phyloP scores from a whole-genome alignment of 2,329 filamentous ascomycete genomes.

The Esteya vermicola region DNA sequence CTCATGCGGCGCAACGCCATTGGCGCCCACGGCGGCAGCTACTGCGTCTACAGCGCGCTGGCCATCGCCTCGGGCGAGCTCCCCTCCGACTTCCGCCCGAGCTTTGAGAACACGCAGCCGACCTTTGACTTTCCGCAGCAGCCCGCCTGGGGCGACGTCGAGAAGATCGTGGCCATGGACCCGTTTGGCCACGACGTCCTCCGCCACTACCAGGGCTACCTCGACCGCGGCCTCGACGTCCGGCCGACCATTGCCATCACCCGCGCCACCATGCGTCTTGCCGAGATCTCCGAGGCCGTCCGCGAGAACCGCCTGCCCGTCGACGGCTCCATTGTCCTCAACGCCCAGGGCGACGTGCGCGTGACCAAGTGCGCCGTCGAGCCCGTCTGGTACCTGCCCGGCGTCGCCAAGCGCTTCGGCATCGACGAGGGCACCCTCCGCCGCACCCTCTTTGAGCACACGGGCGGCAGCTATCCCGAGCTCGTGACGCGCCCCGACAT shows the following conservation, averaged over 20 bases:
- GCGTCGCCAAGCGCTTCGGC: conserved; percentile 5
- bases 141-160: conserved; percentile 2
- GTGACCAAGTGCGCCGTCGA: conserved; percentile 5
- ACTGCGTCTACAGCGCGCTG: conserved; percentile 5
- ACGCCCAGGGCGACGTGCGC: conserved; percentile 1
- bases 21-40: conserved; percentile 4
- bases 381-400: conserved; percentile 3
- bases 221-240: conserved; percentile 3
- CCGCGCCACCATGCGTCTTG: conserved; percentile 3
- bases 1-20: conserved; percentile 4
- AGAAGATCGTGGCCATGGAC: conserved; percentile 5
- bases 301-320: background rate
- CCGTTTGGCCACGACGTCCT: conserved; percentile 4
- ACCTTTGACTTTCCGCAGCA: conserved; percentile 4
- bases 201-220: conserved; percentile 1
- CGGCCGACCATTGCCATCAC: conserved; percentile 4
- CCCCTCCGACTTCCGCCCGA: conserved; percentile 4
- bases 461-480: conserved; percentile 5
- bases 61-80: conserved; percentile 3
- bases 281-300: conserved; percentile 4
- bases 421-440: conserved; percentile 5
- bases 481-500: conserved; percentile 4
- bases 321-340: conserved; percentile 3
- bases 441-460: conserved; percentile 3
- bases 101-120: conserved; percentile 5